These are phyloP conservation scores for Lentinula aciculospora DNA, from an alignment of 768 basidiomycete species.

Conservation along the genomic window DNA sequence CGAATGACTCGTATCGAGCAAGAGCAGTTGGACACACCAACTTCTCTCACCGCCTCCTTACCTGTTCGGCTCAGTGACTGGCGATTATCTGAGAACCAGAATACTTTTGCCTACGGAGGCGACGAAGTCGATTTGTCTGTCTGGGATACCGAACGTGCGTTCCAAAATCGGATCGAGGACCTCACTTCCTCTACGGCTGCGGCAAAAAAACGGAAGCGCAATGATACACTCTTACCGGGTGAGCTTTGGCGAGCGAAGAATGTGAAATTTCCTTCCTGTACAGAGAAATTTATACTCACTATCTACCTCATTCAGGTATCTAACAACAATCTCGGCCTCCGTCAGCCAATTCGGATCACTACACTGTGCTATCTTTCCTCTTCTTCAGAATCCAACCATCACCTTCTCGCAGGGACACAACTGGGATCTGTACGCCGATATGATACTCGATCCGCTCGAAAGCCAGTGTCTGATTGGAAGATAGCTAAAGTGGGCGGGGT, in stretches of 20 bases:
- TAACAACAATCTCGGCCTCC: slow-evolving; percentile 71
- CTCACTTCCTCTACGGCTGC: slow-evolving; percentile 11
- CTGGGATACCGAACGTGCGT: slow-evolving; percentile 66
- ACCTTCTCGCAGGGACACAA: slow-evolving; percentile 67
- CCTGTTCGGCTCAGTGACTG: slow-evolving; percentile 69
- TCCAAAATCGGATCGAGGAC: slow-evolving; percentile 24
- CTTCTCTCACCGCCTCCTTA: slow-evolving; percentile 35
- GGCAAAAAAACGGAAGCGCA: slow-evolving; percentile 54
- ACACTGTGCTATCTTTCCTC: slow-evolving; percentile 54
- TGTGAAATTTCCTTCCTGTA: slow-evolving; percentile 27
- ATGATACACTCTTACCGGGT: slow-evolving; percentile 53
- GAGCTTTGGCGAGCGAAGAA: slow-evolving; percentile 88
- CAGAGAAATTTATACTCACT: not conserved
- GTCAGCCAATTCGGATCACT: slow-evolving; percentile 75
- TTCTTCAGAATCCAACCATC: slow-evolving; percentile 28
- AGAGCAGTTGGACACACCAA: slow-evolving; percentile 12
- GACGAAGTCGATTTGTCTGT: slow-evolving; percentile 82
- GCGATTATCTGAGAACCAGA: slow-evolving; percentile 45
- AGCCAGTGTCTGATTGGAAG: slow-evolving; percentile 67
- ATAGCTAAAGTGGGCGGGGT: slow-evolving; percentile 60
- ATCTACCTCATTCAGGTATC: slow-evolving; percentile 51
- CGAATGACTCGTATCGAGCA: slow-evolving; percentile 35
- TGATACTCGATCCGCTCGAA: slow-evolving; percentile 64
- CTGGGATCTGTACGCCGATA: slow-evolving; percentile 72
- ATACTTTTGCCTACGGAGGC: slow-evolving; percentile 75